Conservation (phyloP, 768 basidiomycete genomes). For the Exidia glandulosa region DNA sequence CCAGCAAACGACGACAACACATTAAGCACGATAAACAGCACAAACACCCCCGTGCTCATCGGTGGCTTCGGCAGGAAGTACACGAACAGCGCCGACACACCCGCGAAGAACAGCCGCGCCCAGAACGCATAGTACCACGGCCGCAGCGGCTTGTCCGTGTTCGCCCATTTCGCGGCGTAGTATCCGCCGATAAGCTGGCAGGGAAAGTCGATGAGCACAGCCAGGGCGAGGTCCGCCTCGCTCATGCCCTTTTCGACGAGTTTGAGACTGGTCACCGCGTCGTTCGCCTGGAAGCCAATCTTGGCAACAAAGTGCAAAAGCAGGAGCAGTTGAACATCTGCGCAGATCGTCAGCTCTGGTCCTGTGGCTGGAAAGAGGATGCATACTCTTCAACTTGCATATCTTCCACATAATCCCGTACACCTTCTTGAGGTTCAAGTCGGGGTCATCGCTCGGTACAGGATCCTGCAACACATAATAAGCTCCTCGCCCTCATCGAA, state of each 20-base stretch:
- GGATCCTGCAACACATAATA: constrained; percentile 47
- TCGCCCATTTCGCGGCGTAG: constrained; percentile 86
- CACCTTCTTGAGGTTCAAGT: constrained; percentile 82
- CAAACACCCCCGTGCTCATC: constrained; percentile 65
- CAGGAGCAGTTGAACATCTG: constrained; percentile 86
- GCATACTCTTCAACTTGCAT: constrained; percentile 76
- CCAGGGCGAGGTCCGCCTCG: constrained; percentile 91
- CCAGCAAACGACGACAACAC: constrained; percentile 75
- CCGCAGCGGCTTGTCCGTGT: constrained; percentile 63
- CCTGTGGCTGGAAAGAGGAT: not conserved
- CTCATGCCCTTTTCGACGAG: constrained; percentile 94
- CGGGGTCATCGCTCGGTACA: constrained; percentile 57
- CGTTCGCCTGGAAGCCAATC: constrained; percentile 89
- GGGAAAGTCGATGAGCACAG: constrained; percentile 93
- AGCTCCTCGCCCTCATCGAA: not conserved
- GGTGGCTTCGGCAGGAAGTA: constrained; percentile 75
- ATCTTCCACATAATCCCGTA: constrained; percentile 95
- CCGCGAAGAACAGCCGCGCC: constrained; percentile 67
- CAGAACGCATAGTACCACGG: constrained; percentile 91
- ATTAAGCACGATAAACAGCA: constrained; percentile 69
- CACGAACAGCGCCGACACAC: constrained; percentile 66
- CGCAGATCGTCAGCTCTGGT: not conserved
- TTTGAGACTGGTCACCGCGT: constrained; percentile 82
- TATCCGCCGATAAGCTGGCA: constrained; percentile 94
- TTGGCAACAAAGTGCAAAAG: constrained; percentile 84